Percentiles rank a stretch among this genome's conserved stretches.
phyloP scores from a whole-genome alignment of 495 filamentous ascomycete species.

The Penicillium daleae region DNA sequence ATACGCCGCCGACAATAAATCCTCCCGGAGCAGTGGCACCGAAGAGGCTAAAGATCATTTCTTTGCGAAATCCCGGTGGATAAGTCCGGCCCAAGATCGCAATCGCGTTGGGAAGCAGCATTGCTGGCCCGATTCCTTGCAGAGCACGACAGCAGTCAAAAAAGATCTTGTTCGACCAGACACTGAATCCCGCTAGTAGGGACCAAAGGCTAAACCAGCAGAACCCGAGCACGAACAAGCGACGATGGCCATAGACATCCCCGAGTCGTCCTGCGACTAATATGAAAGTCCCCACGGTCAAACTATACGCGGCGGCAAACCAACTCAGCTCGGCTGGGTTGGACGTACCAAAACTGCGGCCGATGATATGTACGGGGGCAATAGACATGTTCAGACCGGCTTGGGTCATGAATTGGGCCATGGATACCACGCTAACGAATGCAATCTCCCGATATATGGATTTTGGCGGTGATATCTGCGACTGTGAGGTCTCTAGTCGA shows the following conservation, averaged over 20 bases:
- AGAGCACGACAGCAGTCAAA: constrained; percentile 59
- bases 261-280: constrained; percentile 58
- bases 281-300: constrained; percentile 64
- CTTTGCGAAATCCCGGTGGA: constrained; percentile 53
- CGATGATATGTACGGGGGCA: constrained; percentile 49
- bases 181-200: constrained; percentile 44
- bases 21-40: constrained; percentile 63
- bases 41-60: constrained; percentile 64
- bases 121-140: constrained; percentile 59
- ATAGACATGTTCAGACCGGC: constrained; percentile 42
- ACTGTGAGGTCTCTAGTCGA: constrained; percentile 25
- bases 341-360: constrained; percentile 45
- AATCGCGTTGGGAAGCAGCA: constrained; percentile 53
- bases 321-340: constrained; percentile 50
- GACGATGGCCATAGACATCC: constrained; percentile 57
- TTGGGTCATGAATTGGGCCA: constrained; percentile 52
- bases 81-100: constrained; percentile 51
- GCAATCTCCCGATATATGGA: constrained; percentile 36
- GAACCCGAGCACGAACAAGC: constrained; percentile 54
- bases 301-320: constrained; percentile 50
- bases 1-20: constrained; percentile 52
- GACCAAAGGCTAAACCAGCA: constrained; percentile 57
- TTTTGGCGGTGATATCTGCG: constrained; percentile 15
- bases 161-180: constrained; percentile 46
- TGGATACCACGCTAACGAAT: constrained; percentile 49